Percentiles rank a stretch among this genome's conserved stretches.
phyloP scores from a whole-genome alignment of 805 yeast genomes.

The Metschnikowia kunwiensis region DNA sequence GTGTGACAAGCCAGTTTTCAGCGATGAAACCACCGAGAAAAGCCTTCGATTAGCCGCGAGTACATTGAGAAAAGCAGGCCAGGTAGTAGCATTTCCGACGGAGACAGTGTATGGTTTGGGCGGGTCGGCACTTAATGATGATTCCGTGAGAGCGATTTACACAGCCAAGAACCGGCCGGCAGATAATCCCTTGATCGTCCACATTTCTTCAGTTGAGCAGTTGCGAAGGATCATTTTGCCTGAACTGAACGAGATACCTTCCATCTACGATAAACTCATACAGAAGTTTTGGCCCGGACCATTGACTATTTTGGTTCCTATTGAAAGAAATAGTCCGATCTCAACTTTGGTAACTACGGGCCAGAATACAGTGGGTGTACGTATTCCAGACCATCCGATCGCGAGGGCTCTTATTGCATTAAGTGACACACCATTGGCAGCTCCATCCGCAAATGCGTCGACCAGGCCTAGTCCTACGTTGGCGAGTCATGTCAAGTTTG shows the following conservation, averaged over 20 bases:
- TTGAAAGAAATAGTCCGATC: constrained; percentile 44
- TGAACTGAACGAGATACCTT: constrained; percentile 54
- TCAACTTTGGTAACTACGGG: constrained; percentile 80
- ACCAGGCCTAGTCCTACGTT: constrained; percentile 91
- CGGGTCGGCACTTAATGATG: constrained; percentile 74
- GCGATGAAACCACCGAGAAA: constrained; percentile 50
- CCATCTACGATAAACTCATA: constrained; percentile 60
- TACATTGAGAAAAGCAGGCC: constrained; percentile 13
- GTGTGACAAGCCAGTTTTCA: constrained; percentile 42
- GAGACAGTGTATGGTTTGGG: constrained; percentile 97
- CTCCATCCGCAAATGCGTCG: constrained; percentile 96
- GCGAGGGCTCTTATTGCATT: constrained; percentile 87
- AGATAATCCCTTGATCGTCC: constrained; percentile 92
- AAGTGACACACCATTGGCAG: constrained; percentile 88
- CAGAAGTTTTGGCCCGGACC: constrained; percentile 95
- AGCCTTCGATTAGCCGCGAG: constrained; percentile 52
- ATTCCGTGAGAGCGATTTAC: constrained; percentile 73
- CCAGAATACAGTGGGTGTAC: constrained; percentile 87
- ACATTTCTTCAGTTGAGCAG: constrained; percentile 76
- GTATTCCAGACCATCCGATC: constrained; percentile 82
- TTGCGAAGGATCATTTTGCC: constrained; percentile 58
- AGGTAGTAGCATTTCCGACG: constrained; percentile 88
- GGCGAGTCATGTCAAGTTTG: constrained; percentile 82
- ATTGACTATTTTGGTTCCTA: constrained; percentile 77
- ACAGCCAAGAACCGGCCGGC: constrained; percentile 90